Base-by-base conservation (phyloP, 192 early-diverging fungal genomes). In the Jimgerdemannia flammicorona region DNA sequence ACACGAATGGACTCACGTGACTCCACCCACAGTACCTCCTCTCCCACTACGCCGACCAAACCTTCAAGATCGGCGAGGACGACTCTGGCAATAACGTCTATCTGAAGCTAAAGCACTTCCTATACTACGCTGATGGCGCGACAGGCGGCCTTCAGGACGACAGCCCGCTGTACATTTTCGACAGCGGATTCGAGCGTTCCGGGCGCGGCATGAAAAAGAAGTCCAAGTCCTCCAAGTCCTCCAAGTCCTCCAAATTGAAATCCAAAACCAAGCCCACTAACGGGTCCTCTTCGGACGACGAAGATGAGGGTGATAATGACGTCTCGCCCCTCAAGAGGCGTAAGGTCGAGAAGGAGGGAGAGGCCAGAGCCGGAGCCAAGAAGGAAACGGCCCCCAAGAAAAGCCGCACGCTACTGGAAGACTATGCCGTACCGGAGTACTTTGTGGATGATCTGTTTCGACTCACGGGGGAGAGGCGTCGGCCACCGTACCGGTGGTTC, bases 61-160 rank as follows among this genome's bases (percentile, higher is more conserved):
- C 87, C 67, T 95, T 93, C 82, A 95, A 93, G 75, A 82, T 93
- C 20, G 92, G 93, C n/a, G 91, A 95, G 70, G 91, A 93, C 73
- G 91, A 93, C 72, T 84, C 93, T 68, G 92, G 87, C 18, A 81
- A 91, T 66, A 82, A 88, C 64, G 91, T 92, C 18, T 88, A 90
- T 69, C 75, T 94, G 75, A 80, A 80, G 65, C 80, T 92, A 72
- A 88, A 89, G 74, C 80, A 90, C 75, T 92, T 90, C 73, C 73
- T 90, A 14, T 79, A 86, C 44, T 91, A 90, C 71, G 84, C 83
- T 3, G 73, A 80, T 42, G 74, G 78, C 17, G 6, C 49, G 14
- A 6, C 14, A 14, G 87, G 81, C 43, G 87, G 79, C 3, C 74
- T 74, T 43, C 75, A 82, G 44, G 93, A 94, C 72, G 93, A 94